Evolutionary conservation across 129 eudicot genomes (phyloP), one percentile per base, ranked within the genome.

Genomic region (Pittosporum tobira): DNA sequence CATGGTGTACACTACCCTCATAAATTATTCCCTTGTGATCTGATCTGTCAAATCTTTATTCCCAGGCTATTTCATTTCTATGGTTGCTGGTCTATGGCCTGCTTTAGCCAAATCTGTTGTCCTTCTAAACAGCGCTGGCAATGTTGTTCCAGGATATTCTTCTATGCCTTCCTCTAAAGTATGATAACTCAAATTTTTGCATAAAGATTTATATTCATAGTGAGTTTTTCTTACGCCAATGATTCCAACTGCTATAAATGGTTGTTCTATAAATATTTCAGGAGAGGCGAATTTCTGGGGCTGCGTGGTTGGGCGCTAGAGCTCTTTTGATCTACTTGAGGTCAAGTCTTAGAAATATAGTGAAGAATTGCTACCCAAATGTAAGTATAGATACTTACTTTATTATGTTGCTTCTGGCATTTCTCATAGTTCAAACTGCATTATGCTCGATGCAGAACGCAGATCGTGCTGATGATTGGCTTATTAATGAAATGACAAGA

Each of bases 51-150:
- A n/a, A 56, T 51, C 23, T 69, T 45, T 29, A 51, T 52, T 54
- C 46, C 40, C 80, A 90, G 97, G 97, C 36, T 90, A 90, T 73
- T 71, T 75, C 66, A 76, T 77, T 64, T 64, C 97, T 57, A 77
- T 85, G 71, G 87, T 80, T 53, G 84, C 94, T 71, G 94, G 95
- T 53, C 80, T 90, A 58, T 90, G 97, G 97, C 85, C 95, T 56
- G 65, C 70, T 61, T 57, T 85, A 77, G 84, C 79, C 59, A 83
- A 74, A 75, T 90, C 97, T 60, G 78, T 85, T 43, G 87, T 85
- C 65, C 95, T 90, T 61, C 58, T 90, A 37, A 85, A 90, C 70
- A 63, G 80, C 26, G 97, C 97, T 45, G 97, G 97, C 70, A 74
- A 60, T 67, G 71, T 82, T 44, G 63, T 82, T 61, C 89, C 97